These are phyloP conservation scores for Vicia villosa DNA, from an alignment of 306 rosid genomes.

Conservation along the genomic window DNA sequence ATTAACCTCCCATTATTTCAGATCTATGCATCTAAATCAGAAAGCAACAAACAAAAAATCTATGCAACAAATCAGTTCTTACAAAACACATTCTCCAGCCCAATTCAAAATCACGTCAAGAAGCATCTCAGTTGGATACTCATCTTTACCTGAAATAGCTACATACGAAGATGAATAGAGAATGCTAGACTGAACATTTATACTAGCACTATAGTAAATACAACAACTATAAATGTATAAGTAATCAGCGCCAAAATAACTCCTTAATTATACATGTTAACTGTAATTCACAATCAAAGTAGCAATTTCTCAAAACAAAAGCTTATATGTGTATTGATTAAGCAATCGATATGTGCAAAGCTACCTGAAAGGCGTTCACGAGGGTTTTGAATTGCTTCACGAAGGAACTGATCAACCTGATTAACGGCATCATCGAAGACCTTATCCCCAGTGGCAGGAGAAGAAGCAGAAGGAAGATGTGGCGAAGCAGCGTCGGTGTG, in stretches of 20 bases:
- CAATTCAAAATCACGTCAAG: slow-evolving; percentile 4
- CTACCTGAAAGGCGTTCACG: slow-evolving; percentile 89
- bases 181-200: not conserved
- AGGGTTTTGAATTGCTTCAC: slow-evolving; percentile 95
- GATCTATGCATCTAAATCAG: not conserved
- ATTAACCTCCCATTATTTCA: not conserved
- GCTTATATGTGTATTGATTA: not conserved
- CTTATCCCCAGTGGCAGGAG: slow-evolving; percentile 41
- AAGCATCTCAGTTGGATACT: slow-evolving; percentile 20
- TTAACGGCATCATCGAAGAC: slow-evolving; percentile 55
- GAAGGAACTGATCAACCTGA: slow-evolving; percentile 91
- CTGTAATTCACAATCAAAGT: slow-evolving; percentile 19
- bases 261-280: not conserved
- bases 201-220: not conserved
- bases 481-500: slow-evolving; percentile 19
- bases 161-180: not conserved
- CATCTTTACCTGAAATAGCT: not conserved
- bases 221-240: not conserved
- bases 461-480: slow-evolving; percentile 44
- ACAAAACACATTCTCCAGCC: not conserved
- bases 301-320: too few species aligned
- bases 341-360: slow-evolving; percentile 17
- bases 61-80: not conserved
- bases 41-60: slow-evolving; percentile 4
- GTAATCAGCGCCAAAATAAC: slow-evolving; percentile 12